Evolutionary conservation across 257 asterid genomes (phyloP), one percentile per base, ranked within the genome.

Genomic region (Ilex asprella): DNA sequence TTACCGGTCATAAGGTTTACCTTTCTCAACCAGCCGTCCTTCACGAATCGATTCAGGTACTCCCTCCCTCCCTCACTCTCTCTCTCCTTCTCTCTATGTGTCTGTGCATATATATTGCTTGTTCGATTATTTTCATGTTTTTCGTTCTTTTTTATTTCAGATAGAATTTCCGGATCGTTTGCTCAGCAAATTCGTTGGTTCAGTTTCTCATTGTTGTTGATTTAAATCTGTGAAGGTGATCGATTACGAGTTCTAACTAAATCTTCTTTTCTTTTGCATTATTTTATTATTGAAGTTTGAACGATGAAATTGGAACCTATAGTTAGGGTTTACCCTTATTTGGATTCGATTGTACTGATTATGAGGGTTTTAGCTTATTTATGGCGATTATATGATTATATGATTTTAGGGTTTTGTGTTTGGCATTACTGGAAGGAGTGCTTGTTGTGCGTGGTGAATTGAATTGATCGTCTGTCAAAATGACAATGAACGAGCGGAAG

Each of bases 401-500:
- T 54, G 53, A 39, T 58, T 52, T 51, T 49, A 64, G 49, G 30
- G 27, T 32, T n/a, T 49, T 47, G 46, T 30, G 7, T 64, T 10
- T 30, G 58, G 30, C 11, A 16, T 35, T 63, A 51, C 62, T 63
- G n/a, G 65, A 67, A 44, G 54, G 10, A 50, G 70, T 15, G 67
- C 70, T 43, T 57, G 55, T 39, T 64, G 60, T 27, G 63, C 58
- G 58, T 46, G 31, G 78, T 67, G 64, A 66, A 67, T 39, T 43
- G 39, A 3, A 35, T 35, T 61, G 67, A 66, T 70, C 66, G 59
- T 55, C 52, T 21, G 66, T 60, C 70, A 60, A 52, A 71, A 84
- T 89, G 87, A 70, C 93, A 16, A 83, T 85, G 91, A 79, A 78
- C 68, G 97, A 79, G 68, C 78, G 88, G 58, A 79, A 75, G 61